Base-by-base conservation (phyloP, 306 rosid species). In the Rosa lucieae region DNA sequence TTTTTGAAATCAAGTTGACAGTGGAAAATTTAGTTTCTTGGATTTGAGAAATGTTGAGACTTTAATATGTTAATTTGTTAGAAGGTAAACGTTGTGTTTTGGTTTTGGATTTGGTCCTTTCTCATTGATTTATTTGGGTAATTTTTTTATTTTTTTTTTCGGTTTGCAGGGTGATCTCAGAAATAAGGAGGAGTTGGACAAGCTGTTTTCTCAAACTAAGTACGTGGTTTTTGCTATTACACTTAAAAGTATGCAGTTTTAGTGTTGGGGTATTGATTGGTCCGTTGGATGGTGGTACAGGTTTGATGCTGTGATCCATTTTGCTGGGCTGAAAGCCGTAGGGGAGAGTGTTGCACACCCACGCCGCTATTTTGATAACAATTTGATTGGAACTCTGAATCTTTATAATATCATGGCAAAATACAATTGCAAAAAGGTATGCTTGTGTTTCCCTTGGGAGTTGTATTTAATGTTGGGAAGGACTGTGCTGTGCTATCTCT, bases 221-320 rank as follows among this genome's bases (percentile, higher is more conserved):
- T 95, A 58, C 20, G 84, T 37, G 8, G 42, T 76, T 70, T 20
- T 9, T 44, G 5, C 4, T 21, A 1, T 23, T n/a, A 8, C 42
- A 8, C 1, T 44, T 52, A 13, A 0, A 40, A 59, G 44, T 23
- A 43, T 42, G 43, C 5, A 46, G 15, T 29, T 47, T 5, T 63
- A 9, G 44, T 18, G 21, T 10, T 20, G 4, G 40, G 68, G 40
- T 21, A 29, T 72, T 81, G 67, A 76, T 48, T 20, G 40, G 61
- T 11, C 8, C 42, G 74, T 23, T 15, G 66, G n/a, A 4, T 15
- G 4, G 32, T 82, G 82, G 14, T 63, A 75, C 80, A 92, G 99
- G 72, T 92, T 92, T 71, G 98, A 95, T 76, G 99, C 96, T 20
- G 99, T 95, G 53, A 87, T 95, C 53, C 99, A 95, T 78, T 95